Percentiles rank a stretch among this genome's conserved stretches.
phyloP scores from a whole-genome alignment of 169 alveolate species.

The Perkinsus chesapeaki region DNA sequence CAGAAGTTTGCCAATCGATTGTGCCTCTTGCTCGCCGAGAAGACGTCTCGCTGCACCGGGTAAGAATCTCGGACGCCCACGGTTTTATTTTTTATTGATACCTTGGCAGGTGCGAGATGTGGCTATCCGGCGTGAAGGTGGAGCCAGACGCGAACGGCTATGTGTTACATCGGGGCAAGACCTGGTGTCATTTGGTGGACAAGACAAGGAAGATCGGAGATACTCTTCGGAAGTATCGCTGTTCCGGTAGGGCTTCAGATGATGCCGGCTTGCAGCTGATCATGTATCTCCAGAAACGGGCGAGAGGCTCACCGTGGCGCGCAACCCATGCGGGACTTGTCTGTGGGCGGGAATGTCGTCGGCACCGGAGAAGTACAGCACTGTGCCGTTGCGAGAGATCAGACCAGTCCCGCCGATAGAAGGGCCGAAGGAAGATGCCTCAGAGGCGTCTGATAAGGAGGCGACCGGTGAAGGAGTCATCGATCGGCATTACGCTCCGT shows the following conservation, averaged over 20 bases:
- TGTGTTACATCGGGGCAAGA: neutral
- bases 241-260: neutral
- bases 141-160: neutral
- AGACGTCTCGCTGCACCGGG: neutral
- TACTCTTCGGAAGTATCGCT: neutral
- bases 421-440: neutral
- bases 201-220: neutral
- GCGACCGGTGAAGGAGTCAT: neutral
- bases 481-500: neutral
- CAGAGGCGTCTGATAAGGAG: neutral
- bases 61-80: neutral
- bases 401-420: neutral
- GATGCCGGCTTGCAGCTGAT: too few relatives aligned
- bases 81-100: neutral
- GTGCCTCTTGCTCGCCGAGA: neutral
- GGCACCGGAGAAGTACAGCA: neutral
- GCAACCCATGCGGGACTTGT: neutral
- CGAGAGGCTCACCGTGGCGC: neutral
- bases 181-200: neutral
- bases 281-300: neutral
- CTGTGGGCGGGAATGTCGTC: neutral
- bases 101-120: neutral
- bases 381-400: neutral
- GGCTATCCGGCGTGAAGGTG: neutral
- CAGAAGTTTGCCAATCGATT: neutral